phyloP scores from a whole-genome alignment of 805 yeast species.

The Monosporozyma aerobia region DNA sequence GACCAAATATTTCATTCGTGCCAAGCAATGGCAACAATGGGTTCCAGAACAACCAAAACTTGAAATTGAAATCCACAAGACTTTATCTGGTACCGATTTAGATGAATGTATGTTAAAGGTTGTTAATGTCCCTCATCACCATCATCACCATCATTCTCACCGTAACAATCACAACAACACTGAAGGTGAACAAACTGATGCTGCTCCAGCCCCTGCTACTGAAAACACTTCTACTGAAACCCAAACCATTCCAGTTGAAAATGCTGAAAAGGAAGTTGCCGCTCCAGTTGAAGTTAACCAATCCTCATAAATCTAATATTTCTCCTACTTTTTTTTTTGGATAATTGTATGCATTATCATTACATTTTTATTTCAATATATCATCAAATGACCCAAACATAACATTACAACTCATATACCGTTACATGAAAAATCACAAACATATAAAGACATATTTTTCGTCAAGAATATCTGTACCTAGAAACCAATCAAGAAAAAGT shows the following conservation, averaged over 20 bases:
- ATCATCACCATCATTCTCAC: conserved; percentile 2
- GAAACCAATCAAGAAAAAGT: neutral
- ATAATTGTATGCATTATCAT: neutral
- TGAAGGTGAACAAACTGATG: conserved; percentile 13
- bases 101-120: conserved; percentile 18
- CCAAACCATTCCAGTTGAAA: neutral
- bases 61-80: conserved; percentile 14
- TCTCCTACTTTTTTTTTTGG: neutral
- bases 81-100: conserved; percentile 16
- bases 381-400: neutral
- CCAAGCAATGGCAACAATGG: conserved; percentile 22
- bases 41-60: conserved; percentile 14
- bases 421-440: neutral
- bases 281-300: conserved; percentile 1
- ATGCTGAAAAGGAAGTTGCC: neutral
- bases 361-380: neutral
- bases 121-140: conserved; percentile 2
- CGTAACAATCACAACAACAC: conserved; percentile 7
- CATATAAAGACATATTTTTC: neutral
- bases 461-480: neutral
- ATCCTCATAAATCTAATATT: neutral
- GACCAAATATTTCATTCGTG: conserved; percentile 23
- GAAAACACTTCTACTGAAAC: neutral
- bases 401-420: neutral
- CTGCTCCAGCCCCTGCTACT: conserved; percentile 6